Conservation (phyloP, 768 basidiomycete species). For the Sistotremastrum suecicum region DNA sequence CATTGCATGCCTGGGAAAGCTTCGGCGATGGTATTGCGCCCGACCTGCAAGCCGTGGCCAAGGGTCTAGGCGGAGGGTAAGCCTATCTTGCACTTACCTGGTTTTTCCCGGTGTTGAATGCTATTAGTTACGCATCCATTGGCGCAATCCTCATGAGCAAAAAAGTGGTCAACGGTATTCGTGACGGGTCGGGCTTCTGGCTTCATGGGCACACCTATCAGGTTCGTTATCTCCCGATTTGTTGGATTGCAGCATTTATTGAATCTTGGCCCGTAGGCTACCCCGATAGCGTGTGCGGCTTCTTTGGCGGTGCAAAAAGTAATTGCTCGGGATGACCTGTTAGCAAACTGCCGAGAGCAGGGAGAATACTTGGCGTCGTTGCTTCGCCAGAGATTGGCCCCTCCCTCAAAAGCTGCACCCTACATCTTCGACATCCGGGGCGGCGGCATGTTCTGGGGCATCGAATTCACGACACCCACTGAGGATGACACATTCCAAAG, state of each 20-base stretch:
- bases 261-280: slow-evolving; percentile 27
- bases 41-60: slow-evolving; percentile 80
- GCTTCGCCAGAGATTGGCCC: slow-evolving; percentile 39
- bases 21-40: slow-evolving; percentile 66
- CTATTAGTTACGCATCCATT: slow-evolving; percentile 57
- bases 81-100: slow-evolving; percentile 9
- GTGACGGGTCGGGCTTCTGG: slow-evolving; percentile 53
- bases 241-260: neutral
- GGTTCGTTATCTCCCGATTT: slow-evolving; percentile 20
- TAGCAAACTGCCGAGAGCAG: slow-evolving; percentile 44
- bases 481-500: slow-evolving; percentile 26
- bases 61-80: slow-evolving; percentile 82
- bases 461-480: slow-evolving; percentile 45
- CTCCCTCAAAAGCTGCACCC: slow-evolving; percentile 44
- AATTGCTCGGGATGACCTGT: slow-evolving; percentile 54
- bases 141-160: slow-evolving; percentile 70
- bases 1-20: slow-evolving; percentile 75
- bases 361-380: slow-evolving; percentile 45
- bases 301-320: slow-evolving; percentile 71
- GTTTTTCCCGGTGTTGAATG: neutral
- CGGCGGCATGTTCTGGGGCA: slow-evolving; percentile 68
- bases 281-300: slow-evolving; percentile 67
- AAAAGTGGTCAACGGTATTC: slow-evolving; percentile 55
- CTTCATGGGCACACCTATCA: slow-evolving; percentile 85
- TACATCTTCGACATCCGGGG: slow-evolving; percentile 74